Evolutionary conservation across 2,329 filamentous ascomycete genomes (phyloP).

Genomic region (Gyromitra esculenta): DNA sequence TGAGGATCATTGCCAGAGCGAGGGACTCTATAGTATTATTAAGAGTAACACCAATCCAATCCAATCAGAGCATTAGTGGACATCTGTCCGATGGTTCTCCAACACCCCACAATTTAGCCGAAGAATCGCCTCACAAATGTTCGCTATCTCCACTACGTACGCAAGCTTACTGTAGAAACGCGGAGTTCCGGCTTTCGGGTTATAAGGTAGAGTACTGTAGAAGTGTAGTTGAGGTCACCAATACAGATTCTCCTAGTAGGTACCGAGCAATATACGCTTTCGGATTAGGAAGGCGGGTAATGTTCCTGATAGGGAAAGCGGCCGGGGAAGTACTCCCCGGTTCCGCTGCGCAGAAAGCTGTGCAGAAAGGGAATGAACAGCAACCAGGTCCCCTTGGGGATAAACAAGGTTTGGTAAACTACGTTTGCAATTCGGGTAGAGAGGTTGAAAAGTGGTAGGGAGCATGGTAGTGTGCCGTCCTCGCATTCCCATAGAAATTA

Average conservation of each 20-base stretch:
- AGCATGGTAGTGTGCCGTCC: neutral
- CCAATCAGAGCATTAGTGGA: neutral
- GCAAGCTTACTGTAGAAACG: neutral
- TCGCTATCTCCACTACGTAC: neutral
- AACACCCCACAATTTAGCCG: slow-evolving; percentile 13
- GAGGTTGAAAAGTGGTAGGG: neutral
- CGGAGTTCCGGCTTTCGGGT: neutral
- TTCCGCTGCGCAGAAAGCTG: neutral
- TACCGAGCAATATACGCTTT: slow-evolving; percentile 4
- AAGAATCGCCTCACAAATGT: neutral
- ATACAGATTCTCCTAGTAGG: neutral
- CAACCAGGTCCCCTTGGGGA: slow-evolving; percentile 1
- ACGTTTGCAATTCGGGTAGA: neutral
- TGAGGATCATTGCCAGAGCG: slow-evolving; percentile 20
- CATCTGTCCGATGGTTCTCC: neutral
- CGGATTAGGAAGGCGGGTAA: slow-evolving; percentile 16
- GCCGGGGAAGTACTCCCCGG: slow-evolving; percentile 24
- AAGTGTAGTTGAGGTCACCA: neutral
- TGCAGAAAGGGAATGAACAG: slow-evolving; percentile 11
- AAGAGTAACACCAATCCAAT: neutral
- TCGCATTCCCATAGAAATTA: neutral
- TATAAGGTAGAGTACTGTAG: neutral
- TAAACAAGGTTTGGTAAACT: slow-evolving; percentile 13
- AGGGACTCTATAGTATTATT: neutral
- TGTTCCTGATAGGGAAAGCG: slow-evolving; percentile 11